phyloP scores from a whole-genome alignment of 805 yeast genomes.

The Yarrowia sp. region DNA sequence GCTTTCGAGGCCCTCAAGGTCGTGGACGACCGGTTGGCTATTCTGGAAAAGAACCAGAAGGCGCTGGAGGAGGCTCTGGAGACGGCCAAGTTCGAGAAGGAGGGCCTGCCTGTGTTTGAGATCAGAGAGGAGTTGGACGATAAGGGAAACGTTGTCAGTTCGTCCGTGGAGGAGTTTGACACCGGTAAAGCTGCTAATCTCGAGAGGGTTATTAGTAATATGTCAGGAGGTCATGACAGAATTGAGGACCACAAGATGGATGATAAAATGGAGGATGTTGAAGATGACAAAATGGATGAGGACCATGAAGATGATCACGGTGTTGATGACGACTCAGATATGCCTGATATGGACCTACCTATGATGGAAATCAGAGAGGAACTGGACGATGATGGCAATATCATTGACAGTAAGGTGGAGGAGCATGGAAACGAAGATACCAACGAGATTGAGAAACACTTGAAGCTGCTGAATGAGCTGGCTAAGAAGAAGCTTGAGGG shows the following conservation, averaged over 20 bases:
- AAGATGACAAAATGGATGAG: background rate
- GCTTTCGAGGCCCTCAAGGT: slow-evolving; percentile 15
- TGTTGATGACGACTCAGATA: too few species aligned
- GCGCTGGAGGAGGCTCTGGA: slow-evolving; percentile 12
- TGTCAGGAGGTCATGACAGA: too few species aligned
- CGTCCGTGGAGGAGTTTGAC: slow-evolving; percentile 53
- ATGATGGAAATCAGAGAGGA: slow-evolving; percentile 85
- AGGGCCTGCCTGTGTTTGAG: slow-evolving; percentile 72
- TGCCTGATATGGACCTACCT: slow-evolving; percentile 52
- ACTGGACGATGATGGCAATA: slow-evolving; percentile 82
- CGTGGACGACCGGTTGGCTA: slow-evolving; percentile 17
- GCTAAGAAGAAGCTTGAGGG: slow-evolving; percentile 16
- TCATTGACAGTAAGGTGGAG: slow-evolving; percentile 57
- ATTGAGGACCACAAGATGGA: slow-evolving; percentile 43
- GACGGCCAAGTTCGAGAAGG: slow-evolving; percentile 43
- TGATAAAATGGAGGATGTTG: slow-evolving; percentile 47
- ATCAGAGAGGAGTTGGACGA: slow-evolving; percentile 83
- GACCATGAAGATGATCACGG: slow-evolving; percentile 49
- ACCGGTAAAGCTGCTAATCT: slow-evolving; percentile 40
- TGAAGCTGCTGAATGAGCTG: slow-evolving; percentile 10
- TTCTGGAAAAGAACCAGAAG: slow-evolving; percentile 5
- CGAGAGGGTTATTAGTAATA: slow-evolving; percentile 41
- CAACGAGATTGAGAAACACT: slow-evolving; percentile 13
- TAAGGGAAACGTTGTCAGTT: slow-evolving; percentile 64
- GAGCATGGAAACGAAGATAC: slow-evolving; percentile 45